Conservation (phyloP, 106 monocot genomes). For the Dendrobium huoshanense region DNA sequence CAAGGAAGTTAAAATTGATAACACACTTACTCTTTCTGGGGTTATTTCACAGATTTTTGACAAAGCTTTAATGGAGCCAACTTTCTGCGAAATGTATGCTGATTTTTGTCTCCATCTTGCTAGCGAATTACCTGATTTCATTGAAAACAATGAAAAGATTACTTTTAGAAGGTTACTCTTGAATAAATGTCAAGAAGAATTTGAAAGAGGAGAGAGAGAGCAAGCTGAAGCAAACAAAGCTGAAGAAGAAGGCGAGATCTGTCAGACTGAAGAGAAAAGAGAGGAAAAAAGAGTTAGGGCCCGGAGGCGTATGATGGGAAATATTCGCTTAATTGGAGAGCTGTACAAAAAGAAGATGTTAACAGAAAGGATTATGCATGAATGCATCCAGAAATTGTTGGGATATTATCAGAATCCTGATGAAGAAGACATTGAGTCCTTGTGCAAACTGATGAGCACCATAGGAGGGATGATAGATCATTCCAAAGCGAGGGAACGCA, state of each 20-base stretch:
- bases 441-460: conserved; percentile 92
- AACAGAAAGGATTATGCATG: conserved; percentile 93
- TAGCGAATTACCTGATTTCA: conserved; percentile 60
- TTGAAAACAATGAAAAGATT: conserved; percentile 62
- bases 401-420: conserved; percentile 61
- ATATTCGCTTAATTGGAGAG: conserved; percentile 89
- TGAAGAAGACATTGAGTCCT: conserved; percentile 80
- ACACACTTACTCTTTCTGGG: conserved; percentile 46
- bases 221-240: conserved; percentile 45
- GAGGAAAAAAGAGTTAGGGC: conserved; percentile 59
- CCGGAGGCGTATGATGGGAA: conserved; percentile 81
- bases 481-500: conserved; percentile 54
- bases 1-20: conserved; percentile 67
- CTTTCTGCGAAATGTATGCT: conserved; percentile 95
- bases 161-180: conserved; percentile 76
- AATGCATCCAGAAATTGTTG: conserved; percentile 79
- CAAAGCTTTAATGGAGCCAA: conserved; percentile 85
- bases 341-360: conserved; percentile 89
- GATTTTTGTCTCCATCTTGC: conserved; percentile 73
- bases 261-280: conserved; percentile 45
- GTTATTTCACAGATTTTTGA: conserved; percentile 93
- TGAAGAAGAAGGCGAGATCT: conserved; percentile 68
- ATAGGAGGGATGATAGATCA: conserved; percentile 89
- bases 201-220: conserved; percentile 83
- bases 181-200: conserved; percentile 92